Base-by-base conservation (phyloP, 345 rosid species). In the Ceriops zippeliana region DNA sequence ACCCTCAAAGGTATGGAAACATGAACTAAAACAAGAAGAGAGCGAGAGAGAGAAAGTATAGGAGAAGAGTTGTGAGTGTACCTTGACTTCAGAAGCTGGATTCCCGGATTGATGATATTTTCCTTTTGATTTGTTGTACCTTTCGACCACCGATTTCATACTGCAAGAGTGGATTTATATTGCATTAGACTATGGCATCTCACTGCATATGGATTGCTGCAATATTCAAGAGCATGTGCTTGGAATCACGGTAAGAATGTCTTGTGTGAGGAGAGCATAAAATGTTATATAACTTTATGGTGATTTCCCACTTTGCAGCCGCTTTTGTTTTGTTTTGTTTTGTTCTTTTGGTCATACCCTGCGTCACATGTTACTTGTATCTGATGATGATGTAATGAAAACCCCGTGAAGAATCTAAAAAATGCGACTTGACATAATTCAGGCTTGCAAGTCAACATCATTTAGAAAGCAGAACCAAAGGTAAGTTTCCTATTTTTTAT, bases 11-110 rank as follows among this genome's bases (percentile, higher is more conserved):
- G 13, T 42, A 3, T 1, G 4, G 49, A 42, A 42, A 42, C 49
- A 42, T 17, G 15, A 3, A 42, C 1, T 42, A 42, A 42, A 42
- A 42, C 4, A 42, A 38, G 46, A 3, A 0, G 46, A 9, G 46
- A 11, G 46, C 2, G 46, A 10, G 15, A 38, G 16, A 22, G 16
- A 22, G 26, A 27, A 30, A 24, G 16, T 24, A 16, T 10, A 5
- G 9, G 26, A 24, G 67, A 31, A 35, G 52, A 22, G 7, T 4
- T 21, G 57, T 30, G 21, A 34, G 65, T 52, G 38, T 83, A 85
- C 89, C 89, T 83, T 83, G 63, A 78, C 74, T 74, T 85, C 89
- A 6, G 87, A 79, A 46, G 74, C 73, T 28, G 70, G 78, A 57
- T 77, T 77, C 34, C 78, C 81, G 52, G 31, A 62, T 63, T 78